A percentile compares a stretch with the other conserved stretches of the same genome.
These are phyloP conservation scores for Diaporthe ilicicola DNA, from an alignment of 2,329 filamentous ascomycete genomes.

Conservation along the genomic window DNA sequence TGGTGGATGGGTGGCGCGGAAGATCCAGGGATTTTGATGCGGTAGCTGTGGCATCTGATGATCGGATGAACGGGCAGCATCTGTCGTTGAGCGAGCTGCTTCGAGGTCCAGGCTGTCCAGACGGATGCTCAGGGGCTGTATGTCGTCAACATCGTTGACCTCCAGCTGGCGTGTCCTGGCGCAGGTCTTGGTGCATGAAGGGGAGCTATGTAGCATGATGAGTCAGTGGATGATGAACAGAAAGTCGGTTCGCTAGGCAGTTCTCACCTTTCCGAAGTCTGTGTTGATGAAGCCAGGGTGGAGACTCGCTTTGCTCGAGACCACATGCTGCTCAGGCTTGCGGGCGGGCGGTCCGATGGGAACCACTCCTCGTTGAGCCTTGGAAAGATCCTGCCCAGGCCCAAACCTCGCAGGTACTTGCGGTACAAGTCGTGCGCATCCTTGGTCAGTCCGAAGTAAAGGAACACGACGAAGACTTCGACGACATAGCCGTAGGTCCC, in stretches of 20 bases:
- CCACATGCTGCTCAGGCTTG: constrained; percentile 14
- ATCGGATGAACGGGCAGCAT: constrained; percentile 5
- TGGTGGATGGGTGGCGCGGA: constrained; percentile 29
- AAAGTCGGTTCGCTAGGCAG: neutral
- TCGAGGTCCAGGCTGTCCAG: constrained; percentile 28
- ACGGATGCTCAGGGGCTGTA: constrained; percentile 18
- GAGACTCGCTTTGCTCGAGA: constrained; percentile 14
- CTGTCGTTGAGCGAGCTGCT: constrained; percentile 26
- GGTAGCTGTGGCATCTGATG: neutral
- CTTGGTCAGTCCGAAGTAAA: constrained; percentile 64
- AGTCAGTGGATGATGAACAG: neutral
- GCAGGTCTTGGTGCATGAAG: neutral
- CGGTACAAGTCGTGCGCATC: constrained; percentile 62
- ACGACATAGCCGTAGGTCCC: constrained; percentile 59
- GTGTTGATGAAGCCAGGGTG: neutral
- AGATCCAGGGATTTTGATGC: constrained; percentile 33
- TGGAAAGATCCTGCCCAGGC: constrained; percentile 55
- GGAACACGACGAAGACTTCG: constrained; percentile 56
- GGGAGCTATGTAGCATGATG: neutral
- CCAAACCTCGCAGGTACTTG: constrained; percentile 46
- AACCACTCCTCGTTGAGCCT: constrained; percentile 44
- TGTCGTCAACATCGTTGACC: constrained; percentile 6
- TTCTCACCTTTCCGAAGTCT: neutral
- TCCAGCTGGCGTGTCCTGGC: neutral
- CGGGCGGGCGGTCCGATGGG: constrained; percentile 35